A percentile compares a stretch with the other conserved stretches of the same genome.
Conservation (phyloP, 768 basidiomycete genomes). For the Gelatoporia subvermispora region DNA sequence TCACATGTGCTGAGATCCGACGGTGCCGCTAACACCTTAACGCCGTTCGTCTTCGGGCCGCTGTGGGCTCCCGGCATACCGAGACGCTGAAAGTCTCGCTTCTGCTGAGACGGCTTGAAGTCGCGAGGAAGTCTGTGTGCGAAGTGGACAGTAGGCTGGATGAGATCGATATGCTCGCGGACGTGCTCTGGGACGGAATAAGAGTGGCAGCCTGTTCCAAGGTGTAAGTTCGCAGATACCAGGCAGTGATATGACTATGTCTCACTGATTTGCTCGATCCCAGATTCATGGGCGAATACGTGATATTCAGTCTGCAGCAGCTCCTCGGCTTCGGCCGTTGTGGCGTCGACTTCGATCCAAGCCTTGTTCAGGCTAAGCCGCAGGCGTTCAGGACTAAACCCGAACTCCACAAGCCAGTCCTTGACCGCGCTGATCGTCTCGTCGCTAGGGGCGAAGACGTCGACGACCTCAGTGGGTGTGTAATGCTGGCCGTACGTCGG, state of each 20-base stretch:
- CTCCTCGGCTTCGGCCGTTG: constrained; percentile 37
- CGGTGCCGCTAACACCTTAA: constrained; percentile 13
- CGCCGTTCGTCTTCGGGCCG: constrained; percentile 10
- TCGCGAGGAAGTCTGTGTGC: constrained; percentile 15
- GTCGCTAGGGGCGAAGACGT: constrained; percentile 37
- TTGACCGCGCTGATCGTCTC: constrained; percentile 34
- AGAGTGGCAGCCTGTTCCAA: constrained; percentile 41
- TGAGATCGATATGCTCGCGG: constrained; percentile 55
- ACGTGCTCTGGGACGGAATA: constrained; percentile 61
- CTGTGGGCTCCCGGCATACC: not conserved
- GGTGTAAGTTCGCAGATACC: no score
- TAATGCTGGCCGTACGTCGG: constrained; percentile 43
- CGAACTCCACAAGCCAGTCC: constrained; percentile 34
- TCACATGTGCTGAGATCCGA: constrained; percentile 21
- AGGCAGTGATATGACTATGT: no score
- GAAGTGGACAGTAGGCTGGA: constrained; percentile 73
- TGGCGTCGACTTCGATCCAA: constrained; percentile 41
- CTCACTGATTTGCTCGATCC: constrained; percentile 45
- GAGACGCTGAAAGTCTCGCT: constrained; percentile 21
- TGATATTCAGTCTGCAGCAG: constrained; percentile 47
- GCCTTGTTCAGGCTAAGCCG: constrained; percentile 36
- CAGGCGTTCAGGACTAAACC: constrained; percentile 31
- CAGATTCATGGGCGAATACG: constrained; percentile 51
- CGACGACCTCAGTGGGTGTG: constrained; percentile 33
- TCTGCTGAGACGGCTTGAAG: constrained; percentile 27